Conservation (phyloP, 2,329 filamentous ascomycete species). For the Knoxdaviesia proteae region DNA sequence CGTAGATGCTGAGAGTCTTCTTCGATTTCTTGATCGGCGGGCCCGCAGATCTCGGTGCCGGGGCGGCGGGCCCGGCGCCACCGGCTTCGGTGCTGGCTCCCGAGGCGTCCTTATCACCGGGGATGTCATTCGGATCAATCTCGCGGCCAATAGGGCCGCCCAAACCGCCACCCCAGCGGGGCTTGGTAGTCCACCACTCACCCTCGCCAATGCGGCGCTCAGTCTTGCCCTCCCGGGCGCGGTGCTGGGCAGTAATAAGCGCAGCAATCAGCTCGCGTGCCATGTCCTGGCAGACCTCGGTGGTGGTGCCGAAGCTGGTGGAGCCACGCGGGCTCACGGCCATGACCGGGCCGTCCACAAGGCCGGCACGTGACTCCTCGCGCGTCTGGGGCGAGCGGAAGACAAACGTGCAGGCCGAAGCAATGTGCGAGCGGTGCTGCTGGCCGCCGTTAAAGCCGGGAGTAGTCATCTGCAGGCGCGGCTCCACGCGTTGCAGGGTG, state of each 20-base stretch:
- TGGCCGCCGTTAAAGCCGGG: slow-evolving; percentile 10
- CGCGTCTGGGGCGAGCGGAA: slow-evolving; percentile 39
- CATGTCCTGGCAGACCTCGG: slow-evolving; percentile 41
- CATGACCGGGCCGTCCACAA: slow-evolving; percentile 40
- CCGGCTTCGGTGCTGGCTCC: slow-evolving; percentile 4
- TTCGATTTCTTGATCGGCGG: slow-evolving; percentile 24
- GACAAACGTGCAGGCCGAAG: slow-evolving; percentile 37
- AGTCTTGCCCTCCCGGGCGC: slow-evolving; percentile 31
- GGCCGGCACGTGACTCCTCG: slow-evolving; percentile 34
- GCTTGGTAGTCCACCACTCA: slow-evolving; percentile 39
- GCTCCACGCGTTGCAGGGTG: slow-evolving; percentile 32
- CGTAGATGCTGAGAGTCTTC: slow-evolving; percentile 36
- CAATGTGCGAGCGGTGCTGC: slow-evolving; percentile 30
- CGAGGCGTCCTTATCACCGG: slow-evolving; percentile 24
- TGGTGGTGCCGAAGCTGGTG: slow-evolving; percentile 27
- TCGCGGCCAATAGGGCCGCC: slow-evolving; percentile 44
- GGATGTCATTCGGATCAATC: slow-evolving; percentile 24
- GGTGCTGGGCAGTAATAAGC: slow-evolving; percentile 42
- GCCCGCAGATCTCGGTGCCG: background rate
- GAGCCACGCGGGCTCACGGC: slow-evolving; percentile 36
- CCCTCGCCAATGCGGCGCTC: slow-evolving; percentile 36
- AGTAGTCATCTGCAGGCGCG: slow-evolving; percentile 33
- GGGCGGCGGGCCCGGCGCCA: slow-evolving; percentile 7
- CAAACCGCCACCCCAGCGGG: slow-evolving; percentile 40
- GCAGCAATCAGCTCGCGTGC: slow-evolving; percentile 38